Conservation (phyloP, 148 eudicot species). For the Persicaria tinctoria region DNA sequence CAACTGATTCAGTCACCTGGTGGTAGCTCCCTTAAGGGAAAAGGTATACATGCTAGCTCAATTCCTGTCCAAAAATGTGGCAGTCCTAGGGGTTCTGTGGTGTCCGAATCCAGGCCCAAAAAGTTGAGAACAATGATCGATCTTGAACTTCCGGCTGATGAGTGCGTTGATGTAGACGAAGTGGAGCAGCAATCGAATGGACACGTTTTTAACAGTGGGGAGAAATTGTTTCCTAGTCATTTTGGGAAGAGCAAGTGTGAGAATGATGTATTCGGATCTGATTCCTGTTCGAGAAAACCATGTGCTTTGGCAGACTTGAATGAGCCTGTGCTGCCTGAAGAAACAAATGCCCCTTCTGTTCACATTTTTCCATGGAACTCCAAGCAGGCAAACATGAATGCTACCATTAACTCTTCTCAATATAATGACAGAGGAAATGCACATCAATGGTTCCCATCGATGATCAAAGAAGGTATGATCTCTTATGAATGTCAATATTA, state of each 20-base stretch:
- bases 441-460: slow-evolving; percentile 25
- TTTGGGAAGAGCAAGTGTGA: slow-evolving; percentile 22
- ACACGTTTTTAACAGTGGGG: slow-evolving; percentile 24
- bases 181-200: slow-evolving; percentile 25
- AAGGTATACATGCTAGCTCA: slow-evolving; percentile 22
- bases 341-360: slow-evolving; percentile 24
- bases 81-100: slow-evolving; percentile 46
- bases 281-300: slow-evolving; percentile 28
- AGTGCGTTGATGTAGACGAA: slow-evolving; percentile 59
- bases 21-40: slow-evolving; percentile 29
- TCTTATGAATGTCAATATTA: not conserved
- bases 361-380: slow-evolving; percentile 20
- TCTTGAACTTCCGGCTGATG: slow-evolving; percentile 74
- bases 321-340: slow-evolving; percentile 60
- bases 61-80: slow-evolving; percentile 27
- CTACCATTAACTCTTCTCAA: no score
- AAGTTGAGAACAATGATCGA: slow-evolving; percentile 63
- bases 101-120: slow-evolving; percentile 62
- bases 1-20: slow-evolving; percentile 35
- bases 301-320: slow-evolving; percentile 66
- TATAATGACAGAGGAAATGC: no score
- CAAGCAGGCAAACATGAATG: no score
- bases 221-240: slow-evolving; percentile 15
- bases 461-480: slow-evolving; percentile 50
- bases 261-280: slow-evolving; percentile 27